Evolutionary conservation across 1,284 basidiomycete species (phyloP).

Genomic region (Pseudozyma sp.): DNA sequence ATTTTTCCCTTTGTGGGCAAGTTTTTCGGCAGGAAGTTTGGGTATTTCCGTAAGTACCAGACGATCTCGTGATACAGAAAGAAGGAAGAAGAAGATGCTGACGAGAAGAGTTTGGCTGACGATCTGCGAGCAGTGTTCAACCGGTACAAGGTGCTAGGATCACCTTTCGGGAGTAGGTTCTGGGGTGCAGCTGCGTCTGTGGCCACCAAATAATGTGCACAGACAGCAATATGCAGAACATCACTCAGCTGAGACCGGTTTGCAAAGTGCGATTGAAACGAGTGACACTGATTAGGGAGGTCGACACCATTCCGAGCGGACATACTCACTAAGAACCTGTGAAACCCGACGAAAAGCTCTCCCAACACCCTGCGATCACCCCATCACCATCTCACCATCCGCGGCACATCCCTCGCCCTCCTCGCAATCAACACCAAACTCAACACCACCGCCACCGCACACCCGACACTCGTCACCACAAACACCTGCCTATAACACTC

Average conservation of each 20-base stretch:
- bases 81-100: background rate
- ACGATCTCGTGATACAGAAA: no score
- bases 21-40: constrained; percentile 46
- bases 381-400: constrained; percentile 7
- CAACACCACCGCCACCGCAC: constrained; percentile 46
- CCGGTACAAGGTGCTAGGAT: constrained; percentile 21
- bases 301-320: background rate
- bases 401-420: constrained; percentile 18
- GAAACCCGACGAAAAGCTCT: no score
- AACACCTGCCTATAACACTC: constrained; percentile 66
- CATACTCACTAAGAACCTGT: no score
- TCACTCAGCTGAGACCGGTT: no score
- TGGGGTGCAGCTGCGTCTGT: constrained; percentile 12
- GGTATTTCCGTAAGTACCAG: constrained; percentile 41
- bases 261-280: no score
- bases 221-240: background rate
- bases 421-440: constrained; percentile 53
- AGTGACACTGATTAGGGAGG: background rate
- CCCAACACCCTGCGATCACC: background rate
- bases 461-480: constrained; percentile 53
- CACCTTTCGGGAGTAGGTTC: constrained; percentile 15
- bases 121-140: constrained; percentile 24
- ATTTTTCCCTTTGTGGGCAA: constrained; percentile 52
- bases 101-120: background rate
- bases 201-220: background rate